Percentiles rank a stretch among this genome's conserved stretches.
Conservation (phyloP, 768 basidiomycete genomes). For the Pulveroboletus sp. region DNA sequence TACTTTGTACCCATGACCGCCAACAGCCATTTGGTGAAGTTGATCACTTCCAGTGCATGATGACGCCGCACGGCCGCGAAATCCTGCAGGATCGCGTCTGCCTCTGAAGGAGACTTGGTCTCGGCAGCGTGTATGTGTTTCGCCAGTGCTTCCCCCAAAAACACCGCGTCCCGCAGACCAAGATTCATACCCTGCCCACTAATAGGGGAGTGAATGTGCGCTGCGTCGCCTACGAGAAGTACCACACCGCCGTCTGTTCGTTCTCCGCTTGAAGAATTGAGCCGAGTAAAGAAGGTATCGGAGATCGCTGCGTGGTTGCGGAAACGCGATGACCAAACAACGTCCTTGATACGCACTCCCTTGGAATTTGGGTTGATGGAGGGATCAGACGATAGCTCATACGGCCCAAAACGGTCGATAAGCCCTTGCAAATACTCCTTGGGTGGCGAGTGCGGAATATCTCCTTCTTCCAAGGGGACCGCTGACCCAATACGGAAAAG, state of each 20-base stretch:
- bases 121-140: constrained; percentile 29
- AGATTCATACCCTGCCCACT: too few relatives aligned
- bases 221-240: constrained; percentile 43
- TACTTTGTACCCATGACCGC: constrained; percentile 19
- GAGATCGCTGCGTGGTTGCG: constrained; percentile 44
- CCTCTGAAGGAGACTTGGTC: constrained; percentile 7
- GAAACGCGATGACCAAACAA: constrained; percentile 46
- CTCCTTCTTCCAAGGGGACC: constrained; percentile 34
- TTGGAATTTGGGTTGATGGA: constrained; percentile 30
- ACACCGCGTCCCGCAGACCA: constrained; percentile 48
- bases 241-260: constrained; percentile 17
- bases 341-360: constrained; percentile 33
- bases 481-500: constrained; percentile 42
- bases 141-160: constrained; percentile 39
- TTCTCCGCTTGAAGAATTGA: constrained; percentile 13
- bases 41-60: constrained; percentile 40
- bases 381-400: constrained; percentile 33
- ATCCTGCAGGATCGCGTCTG: constrained; percentile 33
- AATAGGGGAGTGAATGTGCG: too few relatives aligned
- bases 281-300: constrained; percentile 34
- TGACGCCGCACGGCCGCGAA: constrained; percentile 35
- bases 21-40: constrained; percentile 35
- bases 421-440: constrained; percentile 42
- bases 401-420: constrained; percentile 39
- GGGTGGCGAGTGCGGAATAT: constrained; percentile 36